phyloP scores from a whole-genome alignment of 768 basidiomycete species.

The Leucosporidium scottii region DNA sequence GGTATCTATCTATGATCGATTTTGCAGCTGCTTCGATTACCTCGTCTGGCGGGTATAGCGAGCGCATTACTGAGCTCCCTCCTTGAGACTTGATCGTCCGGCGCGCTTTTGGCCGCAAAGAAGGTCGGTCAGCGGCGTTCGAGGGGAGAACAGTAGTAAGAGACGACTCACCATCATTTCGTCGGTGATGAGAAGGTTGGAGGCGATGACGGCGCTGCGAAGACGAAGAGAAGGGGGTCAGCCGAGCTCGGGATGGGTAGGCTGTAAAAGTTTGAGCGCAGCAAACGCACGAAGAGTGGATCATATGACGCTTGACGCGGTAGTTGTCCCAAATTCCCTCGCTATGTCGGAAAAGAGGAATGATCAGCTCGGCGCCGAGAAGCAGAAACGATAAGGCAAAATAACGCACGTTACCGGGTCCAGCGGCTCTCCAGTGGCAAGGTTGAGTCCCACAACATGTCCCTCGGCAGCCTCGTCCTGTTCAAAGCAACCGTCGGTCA shows the following conservation, averaged over 20 bases:
- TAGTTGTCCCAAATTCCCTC: slow-evolving; percentile 99
- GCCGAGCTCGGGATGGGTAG: no score
- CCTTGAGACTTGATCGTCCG: slow-evolving; percentile 31
- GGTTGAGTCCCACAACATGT: slow-evolving; percentile 82
- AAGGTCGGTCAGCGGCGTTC: not conserved
- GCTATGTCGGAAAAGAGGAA: not conserved
- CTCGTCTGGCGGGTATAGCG: no score
- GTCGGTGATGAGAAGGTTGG: slow-evolving; percentile 90
- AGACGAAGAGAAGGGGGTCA: not conserved
- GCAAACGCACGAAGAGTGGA: slow-evolving; percentile 77
- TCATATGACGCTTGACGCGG: slow-evolving; percentile 95
- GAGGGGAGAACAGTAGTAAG: not conserved
- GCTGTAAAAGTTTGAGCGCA: no score
- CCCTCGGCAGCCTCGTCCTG: slow-evolving; percentile 92
- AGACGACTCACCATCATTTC: slow-evolving; percentile 59
- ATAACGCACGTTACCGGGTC: slow-evolving; percentile 69
- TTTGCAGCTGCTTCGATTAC: no score
- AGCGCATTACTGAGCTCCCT: slow-evolving; percentile 6
- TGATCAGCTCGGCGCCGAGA: not conserved
- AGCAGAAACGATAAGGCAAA: not conserved
- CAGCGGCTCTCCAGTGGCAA: slow-evolving; percentile 89
- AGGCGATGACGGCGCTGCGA: slow-evolving; percentile 58
- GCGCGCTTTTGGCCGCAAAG: slow-evolving; percentile 10
- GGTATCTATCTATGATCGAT: no score
- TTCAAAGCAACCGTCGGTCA: not conserved